Evolutionary conservation across 495 filamentous ascomycete species (phyloP), one percentile per base, ranked within the genome.

Genomic region (Letharia lupina): DNA sequence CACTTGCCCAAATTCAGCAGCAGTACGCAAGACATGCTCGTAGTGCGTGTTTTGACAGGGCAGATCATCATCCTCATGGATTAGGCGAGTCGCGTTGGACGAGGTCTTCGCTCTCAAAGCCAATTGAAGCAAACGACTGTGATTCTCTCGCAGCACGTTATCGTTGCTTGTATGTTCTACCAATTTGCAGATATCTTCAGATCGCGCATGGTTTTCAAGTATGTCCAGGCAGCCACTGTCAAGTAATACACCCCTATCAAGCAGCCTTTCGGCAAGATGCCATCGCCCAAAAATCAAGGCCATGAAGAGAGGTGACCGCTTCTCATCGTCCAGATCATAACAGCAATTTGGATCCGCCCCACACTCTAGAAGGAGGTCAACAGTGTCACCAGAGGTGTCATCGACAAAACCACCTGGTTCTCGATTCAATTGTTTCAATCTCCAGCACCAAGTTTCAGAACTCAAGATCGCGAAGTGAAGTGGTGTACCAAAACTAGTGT

Each of bases 401-500:
- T 28, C 23, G 23, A 28, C 23, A 1, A 1, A 28, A 28, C 1
- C 0, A 28, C 23, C 23, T 28, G 23, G 23, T 28, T 1, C 23
- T 28, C 23, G 23, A 0, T 1, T 1, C 23, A 28, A 28, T 28
- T 28, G 23, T 28, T 0, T 28, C 23, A 28, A 28, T 28, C 23
- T 28, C 23, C 23, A 1, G 23, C 1, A 1, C 23, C 23, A 37
- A 9, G 9, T 9, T 1, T 63, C 31, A 4, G 7, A 20, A 0
- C 11, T 5, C 11, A 69, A 2, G 0, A 71, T 41, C 10, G 65
- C 70, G 31, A 65, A 71, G 33, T 65, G 39, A 11, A 71, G 68
- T 20, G 70, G 70, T 15, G 64, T 67, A 15, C 70, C 70, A 10
- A 71, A 56, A 5, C 7, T 16, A n/a, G 42, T 65, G 39, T 23